Conservation (phyloP, 257 asterid genomes). For the Thymus quinquecostatus region DNA sequence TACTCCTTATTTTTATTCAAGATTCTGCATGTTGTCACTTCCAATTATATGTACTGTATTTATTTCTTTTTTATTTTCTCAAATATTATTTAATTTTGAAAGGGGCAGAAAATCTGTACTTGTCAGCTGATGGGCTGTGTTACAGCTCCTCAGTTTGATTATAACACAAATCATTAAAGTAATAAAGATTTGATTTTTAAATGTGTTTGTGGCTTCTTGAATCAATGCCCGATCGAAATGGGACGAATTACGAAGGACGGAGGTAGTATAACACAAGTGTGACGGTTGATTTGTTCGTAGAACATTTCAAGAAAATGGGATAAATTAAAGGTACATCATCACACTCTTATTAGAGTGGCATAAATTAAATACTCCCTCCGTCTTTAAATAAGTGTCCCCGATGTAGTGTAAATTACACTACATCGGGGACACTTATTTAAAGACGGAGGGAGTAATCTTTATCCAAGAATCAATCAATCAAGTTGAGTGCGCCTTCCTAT, state of each 20-base stretch:
- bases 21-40: constrained; percentile 34
- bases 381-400: too few species aligned
- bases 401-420: too few species aligned
- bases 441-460: too few species aligned
- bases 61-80: not conserved
- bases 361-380: too few species aligned
- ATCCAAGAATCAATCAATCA: not conserved
- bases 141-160: not conserved
- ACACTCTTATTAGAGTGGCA: too few species aligned
- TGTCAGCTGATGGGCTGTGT: constrained; percentile 27
- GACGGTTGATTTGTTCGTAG: not conserved
- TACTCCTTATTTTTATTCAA: constrained; percentile 23
- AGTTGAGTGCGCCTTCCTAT: not conserved
- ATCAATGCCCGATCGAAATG: too few species aligned
- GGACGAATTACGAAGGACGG: too few species aligned
- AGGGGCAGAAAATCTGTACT: constrained; percentile 27
- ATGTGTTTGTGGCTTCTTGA: too few species aligned
- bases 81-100: not conserved
- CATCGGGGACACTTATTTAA: too few species aligned
- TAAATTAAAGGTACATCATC: too few species aligned
- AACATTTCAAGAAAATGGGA: not conserved
- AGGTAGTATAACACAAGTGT: not conserved
- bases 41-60: constrained; percentile 26
- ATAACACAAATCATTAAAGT: too few species aligned
- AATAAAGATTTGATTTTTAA: too few species aligned